A percentile compares a stretch with the other conserved stretches of the same genome.
phyloP scores from a whole-genome alignment of 139 green algal genomes.

The Edaphochlamys debaryana region DNA sequence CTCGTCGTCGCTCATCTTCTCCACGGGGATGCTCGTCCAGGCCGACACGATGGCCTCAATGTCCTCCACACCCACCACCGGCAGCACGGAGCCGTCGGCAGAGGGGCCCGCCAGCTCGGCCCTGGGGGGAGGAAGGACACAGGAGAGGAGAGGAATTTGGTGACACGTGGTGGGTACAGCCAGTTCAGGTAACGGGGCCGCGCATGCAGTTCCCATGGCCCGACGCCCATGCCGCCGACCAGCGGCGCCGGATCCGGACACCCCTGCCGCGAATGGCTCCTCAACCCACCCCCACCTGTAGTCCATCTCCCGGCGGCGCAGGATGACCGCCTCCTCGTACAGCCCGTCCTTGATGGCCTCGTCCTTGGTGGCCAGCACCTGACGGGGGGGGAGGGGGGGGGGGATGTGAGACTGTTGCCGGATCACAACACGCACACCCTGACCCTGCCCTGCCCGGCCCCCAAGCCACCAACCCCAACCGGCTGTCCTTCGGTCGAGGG shows the following conservation, averaged over 20 bases:
- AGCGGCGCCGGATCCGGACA: no score
- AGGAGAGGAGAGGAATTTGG: background rate
- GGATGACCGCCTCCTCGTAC: constrained; percentile 89
- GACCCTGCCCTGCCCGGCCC: background rate
- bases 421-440: background rate
- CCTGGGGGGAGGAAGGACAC: constrained; percentile 24
- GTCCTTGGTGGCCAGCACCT: constrained; percentile 86
- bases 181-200: no score
- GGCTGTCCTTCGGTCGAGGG: no score
- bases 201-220: no score
- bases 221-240: no score
- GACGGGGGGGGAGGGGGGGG: background rate
- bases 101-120: constrained; percentile 57
- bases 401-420: no score
- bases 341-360: constrained; percentile 74
- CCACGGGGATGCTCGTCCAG: constrained; percentile 94
- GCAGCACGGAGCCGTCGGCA: constrained; percentile 56
- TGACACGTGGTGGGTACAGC: no score
- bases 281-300: background rate
- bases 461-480: no score
- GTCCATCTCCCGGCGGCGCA: constrained; percentile 61
- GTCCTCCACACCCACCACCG: constrained; percentile 79
- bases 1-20: constrained; percentile 85
- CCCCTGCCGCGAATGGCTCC: no score
- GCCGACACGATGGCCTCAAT: constrained; percentile 89